Evolutionary conservation across 164 flowering plant species (phyloP).

Genomic region (Nymphaea thermarum): DNA sequence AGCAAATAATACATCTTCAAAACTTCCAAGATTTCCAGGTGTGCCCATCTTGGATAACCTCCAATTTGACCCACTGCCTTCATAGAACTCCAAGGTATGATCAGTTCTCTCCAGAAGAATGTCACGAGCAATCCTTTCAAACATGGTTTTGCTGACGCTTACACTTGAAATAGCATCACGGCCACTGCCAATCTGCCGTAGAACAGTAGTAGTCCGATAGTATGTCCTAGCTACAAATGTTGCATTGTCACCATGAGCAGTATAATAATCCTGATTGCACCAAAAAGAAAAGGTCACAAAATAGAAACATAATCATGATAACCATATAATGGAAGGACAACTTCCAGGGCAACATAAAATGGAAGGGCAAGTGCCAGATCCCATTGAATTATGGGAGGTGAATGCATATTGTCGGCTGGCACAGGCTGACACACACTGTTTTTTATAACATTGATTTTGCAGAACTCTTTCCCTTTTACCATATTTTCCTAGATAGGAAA

Average conservation of each 20-base stretch:
- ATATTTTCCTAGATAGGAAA: no score
- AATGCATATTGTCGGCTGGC: no score
- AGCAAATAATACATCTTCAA: conserved; percentile 90
- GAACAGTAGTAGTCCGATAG: conserved; percentile 76
- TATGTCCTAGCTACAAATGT: conserved; percentile 81
- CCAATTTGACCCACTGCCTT: conserved; percentile 98
- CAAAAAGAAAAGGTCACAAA: no score
- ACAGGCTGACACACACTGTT: no score
- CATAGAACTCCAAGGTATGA: conserved; percentile 81
- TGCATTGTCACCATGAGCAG: conserved; percentile 93
- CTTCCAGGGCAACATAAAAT: no score
- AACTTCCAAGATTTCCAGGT: conserved; percentile 90
- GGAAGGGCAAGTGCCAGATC: background rate
- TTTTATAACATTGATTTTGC: no score
- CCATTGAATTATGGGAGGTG: no score
- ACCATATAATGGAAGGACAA: conserved; percentile 1
- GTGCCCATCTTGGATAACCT: conserved; percentile 68
- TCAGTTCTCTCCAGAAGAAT: conserved; percentile 87
- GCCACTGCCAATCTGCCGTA: conserved; percentile 78
- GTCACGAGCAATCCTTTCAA: conserved; percentile 89
- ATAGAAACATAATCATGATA: background rate
- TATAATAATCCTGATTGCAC: conserved; percentile 66
- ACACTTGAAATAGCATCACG: conserved; percentile 71
- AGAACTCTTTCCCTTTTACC: no score
- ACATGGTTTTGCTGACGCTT: conserved; percentile 78